These are phyloP conservation scores for Xylariomycetidae sp. DNA, from an alignment of 2,329 filamentous ascomycete genomes.

Conservation along the genomic window DNA sequence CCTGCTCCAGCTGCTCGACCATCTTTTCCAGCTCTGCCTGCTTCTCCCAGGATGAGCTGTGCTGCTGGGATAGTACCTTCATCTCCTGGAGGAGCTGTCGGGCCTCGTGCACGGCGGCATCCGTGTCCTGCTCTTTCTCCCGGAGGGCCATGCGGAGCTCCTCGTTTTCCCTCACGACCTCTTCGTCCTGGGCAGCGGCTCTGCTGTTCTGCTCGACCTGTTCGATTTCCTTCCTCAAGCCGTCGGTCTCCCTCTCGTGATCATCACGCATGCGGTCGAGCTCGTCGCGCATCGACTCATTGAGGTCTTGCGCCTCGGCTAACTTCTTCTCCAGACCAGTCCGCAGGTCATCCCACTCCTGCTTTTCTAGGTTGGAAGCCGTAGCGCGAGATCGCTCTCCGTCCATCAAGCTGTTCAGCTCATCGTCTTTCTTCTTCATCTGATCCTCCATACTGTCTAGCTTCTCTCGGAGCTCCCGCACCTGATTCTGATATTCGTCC, in stretches of 20 bases:
- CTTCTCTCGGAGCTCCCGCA: conserved; percentile 70
- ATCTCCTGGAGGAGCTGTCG: conserved; percentile 83
- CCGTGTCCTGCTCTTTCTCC: conserved; percentile 76
- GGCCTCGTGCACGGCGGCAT: conserved; percentile 81
- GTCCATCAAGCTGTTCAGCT: conserved; percentile 57
- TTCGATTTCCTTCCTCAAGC: conserved; percentile 61
- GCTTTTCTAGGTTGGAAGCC: conserved; percentile 57
- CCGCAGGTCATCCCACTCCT: conserved; percentile 65
- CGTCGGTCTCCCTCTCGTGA: conserved; percentile 58
- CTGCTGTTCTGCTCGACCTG: conserved; percentile 37
- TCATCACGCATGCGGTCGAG: conserved; percentile 68
- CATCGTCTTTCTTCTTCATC: conserved; percentile 67
- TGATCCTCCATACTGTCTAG: conserved; percentile 66
- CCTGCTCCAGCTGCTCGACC: conserved; percentile 71
- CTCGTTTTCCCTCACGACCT: conserved; percentile 65
- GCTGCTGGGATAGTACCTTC: conserved; percentile 78
- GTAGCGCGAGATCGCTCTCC: conserved; percentile 51
- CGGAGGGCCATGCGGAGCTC: conserved; percentile 59
- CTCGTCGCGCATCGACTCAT: conserved; percentile 73
- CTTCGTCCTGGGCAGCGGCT: conserved; percentile 37
- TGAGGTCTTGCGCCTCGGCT: conserved; percentile 69
- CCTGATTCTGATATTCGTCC: conserved; percentile 74
- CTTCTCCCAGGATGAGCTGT: conserved; percentile 71
- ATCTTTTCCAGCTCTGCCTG: conserved; percentile 74
- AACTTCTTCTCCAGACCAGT: conserved; percentile 68